Evolutionary conservation across 352 stramenopile genomes (phyloP).

Genomic region (Phytopythium kandeliae): DNA sequence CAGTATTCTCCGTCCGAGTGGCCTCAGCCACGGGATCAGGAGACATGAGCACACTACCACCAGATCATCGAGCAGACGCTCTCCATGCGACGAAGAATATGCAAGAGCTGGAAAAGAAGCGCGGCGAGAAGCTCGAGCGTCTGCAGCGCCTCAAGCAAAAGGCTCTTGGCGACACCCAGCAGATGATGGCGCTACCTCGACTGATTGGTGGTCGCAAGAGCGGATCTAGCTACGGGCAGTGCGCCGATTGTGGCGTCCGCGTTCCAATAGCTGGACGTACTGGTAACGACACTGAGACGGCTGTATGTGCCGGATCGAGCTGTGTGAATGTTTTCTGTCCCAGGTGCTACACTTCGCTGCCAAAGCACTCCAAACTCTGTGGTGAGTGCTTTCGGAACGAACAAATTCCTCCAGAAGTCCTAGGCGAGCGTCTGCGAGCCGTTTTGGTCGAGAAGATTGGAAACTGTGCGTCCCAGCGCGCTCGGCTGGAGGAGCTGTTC

Average conservation of each 20-base stretch:
- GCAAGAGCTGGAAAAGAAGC: constrained; percentile 55
- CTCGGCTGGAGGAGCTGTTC: constrained; percentile 45
- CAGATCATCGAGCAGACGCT: neutral
- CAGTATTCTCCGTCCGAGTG: neutral
- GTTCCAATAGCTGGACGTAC: constrained; percentile 30
- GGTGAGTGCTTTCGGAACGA: constrained; percentile 78
- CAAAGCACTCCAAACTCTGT: constrained; percentile 46
- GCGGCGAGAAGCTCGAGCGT: constrained; percentile 23
- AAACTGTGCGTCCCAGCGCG: constrained; percentile 21
- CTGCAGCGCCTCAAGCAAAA: constrained; percentile 58
- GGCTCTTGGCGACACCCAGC: constrained; percentile 47
- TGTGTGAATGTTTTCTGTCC: constrained; percentile 63
- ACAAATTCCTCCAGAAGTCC: constrained; percentile 26
- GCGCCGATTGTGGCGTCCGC: constrained; percentile 43
- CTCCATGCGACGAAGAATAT: constrained; percentile 54
- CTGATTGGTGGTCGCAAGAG: constrained; percentile 75
- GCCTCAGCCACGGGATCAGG: neutral
- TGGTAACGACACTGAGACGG: constrained; percentile 3
- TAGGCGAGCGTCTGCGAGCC: constrained; percentile 56
- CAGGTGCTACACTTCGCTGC: constrained; percentile 39
- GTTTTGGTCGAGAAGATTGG: constrained; percentile 67
- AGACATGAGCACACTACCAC: neutral
- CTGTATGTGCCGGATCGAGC: constrained; percentile 40
- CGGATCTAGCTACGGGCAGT: constrained; percentile 45
- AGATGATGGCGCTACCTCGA: constrained; percentile 40